These are phyloP conservation scores for Sporobolus alterniflorus DNA, from an alignment of 202 grass and related monocot genomes.

Conservation along the genomic window DNA sequence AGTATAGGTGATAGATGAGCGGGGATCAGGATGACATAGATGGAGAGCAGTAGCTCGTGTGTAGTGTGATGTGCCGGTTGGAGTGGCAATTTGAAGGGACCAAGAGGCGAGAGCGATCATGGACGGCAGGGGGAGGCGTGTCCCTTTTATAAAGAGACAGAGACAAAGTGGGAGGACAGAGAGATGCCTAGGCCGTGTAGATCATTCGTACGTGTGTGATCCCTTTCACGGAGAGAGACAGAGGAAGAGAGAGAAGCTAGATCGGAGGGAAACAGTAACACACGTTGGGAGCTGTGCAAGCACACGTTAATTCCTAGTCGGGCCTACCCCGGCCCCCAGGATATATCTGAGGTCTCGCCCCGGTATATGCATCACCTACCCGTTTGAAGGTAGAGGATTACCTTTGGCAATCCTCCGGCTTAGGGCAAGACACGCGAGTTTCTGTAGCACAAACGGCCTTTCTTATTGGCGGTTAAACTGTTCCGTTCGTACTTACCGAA, in stretches of 20 bases:
- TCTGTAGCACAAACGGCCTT: conserved; percentile 5
- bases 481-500: neutral
- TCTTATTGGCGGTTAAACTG: neutral
- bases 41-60: neutral
- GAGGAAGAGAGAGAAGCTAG: conserved; percentile 27
- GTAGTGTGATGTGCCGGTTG: conserved; percentile 30
- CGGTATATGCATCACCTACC: neutral
- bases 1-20: conserved; percentile 9
- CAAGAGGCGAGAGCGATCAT: conserved; percentile 51
- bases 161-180: neutral
- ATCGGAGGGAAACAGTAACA: conserved; percentile 56
- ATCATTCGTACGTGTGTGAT: conserved; percentile 58
- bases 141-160: conserved; percentile 72
- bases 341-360: conserved; percentile 3
- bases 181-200: conserved; percentile 41
- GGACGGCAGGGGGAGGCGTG: conserved; percentile 21
- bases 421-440: conserved; percentile 35
- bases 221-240: conserved; percentile 39
- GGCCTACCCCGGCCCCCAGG: neutral
- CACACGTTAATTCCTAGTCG: conserved; percentile 37
- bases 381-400: neutral
- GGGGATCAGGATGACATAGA: conserved; percentile 35
- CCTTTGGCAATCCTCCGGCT: conserved; percentile 30
- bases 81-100: conserved; percentile 43
- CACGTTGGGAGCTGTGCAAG: conserved; percentile 46